These are phyloP conservation scores for Candida sanyaensis DNA, from an alignment of 1,139 yeast genomes.

Conservation along the genomic window DNA sequence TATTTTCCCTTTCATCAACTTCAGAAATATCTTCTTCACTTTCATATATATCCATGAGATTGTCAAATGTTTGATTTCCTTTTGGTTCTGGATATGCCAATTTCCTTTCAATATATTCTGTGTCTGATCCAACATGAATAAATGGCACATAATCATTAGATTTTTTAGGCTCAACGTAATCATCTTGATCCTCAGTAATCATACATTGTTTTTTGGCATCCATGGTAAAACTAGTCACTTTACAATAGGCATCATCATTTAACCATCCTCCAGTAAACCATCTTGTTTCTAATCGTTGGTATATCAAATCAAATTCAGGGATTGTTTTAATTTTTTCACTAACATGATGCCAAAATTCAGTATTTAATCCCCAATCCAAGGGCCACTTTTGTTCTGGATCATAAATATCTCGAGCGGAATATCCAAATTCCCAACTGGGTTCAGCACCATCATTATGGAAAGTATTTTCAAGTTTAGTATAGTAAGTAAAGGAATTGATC, in stretches of 20 bases:
- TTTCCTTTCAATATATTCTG: constrained; percentile 17
- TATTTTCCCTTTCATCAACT: not conserved
- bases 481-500: constrained; percentile 31
- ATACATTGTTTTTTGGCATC: constrained; percentile 24
- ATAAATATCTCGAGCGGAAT: constrained; percentile 30
- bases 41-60: not conserved
- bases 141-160: constrained; percentile 19
- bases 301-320: constrained; percentile 17
- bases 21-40: not conserved
- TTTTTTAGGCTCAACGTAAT: constrained; percentile 20
- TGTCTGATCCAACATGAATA: constrained; percentile 18
- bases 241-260: constrained; percentile 22
- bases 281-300: constrained; percentile 17
- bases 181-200: constrained; percentile 27
- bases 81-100: constrained; percentile 4
- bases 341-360: constrained; percentile 29
- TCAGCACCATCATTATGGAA: constrained; percentile 30
- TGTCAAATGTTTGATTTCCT: constrained; percentile 2
- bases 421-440: constrained; percentile 31
- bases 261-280: constrained; percentile 5
- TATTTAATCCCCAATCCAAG: constrained; percentile 22
- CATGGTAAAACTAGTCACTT: constrained; percentile 26
- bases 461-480: constrained; percentile 28
- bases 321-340: constrained; percentile 16
- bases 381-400: constrained; percentile 32